Evolutionary conservation across 805 yeast species (phyloP).

Genomic region (Debaryomyces castellii): DNA sequence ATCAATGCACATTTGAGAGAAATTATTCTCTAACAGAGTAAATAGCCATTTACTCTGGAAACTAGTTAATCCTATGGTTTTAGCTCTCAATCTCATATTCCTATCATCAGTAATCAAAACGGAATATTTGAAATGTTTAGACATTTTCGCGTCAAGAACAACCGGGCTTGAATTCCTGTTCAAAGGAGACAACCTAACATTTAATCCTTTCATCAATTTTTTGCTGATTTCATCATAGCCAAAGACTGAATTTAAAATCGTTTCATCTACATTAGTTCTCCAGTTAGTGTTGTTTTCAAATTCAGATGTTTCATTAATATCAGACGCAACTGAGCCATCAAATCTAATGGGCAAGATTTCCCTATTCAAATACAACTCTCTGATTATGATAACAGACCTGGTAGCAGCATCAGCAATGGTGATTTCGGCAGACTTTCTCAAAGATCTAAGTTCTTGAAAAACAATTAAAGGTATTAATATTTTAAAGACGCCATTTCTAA

Average conservation of each 20-base stretch:
- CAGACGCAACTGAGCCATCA: constrained; percentile 67
- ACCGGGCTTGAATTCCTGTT: constrained; percentile 5
- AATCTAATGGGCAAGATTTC: constrained; percentile 61
- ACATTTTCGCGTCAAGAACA: constrained; percentile 32
- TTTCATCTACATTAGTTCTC: constrained; percentile 72
- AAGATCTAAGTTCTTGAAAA: constrained; percentile 72
- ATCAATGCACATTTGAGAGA: constrained; percentile 54
- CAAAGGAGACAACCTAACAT: constrained; percentile 16
- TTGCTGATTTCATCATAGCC: constrained; percentile 42
- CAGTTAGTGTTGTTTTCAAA: constrained; percentile 72
- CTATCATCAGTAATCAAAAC: constrained; percentile 72
- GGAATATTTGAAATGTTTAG: constrained; percentile 52
- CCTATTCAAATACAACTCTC: constrained; percentile 61
- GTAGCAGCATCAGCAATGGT: constrained; percentile 80
- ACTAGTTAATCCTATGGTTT: constrained; percentile 52
- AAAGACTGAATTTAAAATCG: constrained; percentile 53
- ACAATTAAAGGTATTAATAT: constrained; percentile 71
- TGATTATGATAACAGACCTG: constrained; percentile 69
- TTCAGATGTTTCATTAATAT: constrained; percentile 69
- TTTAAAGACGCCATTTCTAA: constrained; percentile 57
- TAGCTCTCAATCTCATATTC: constrained; percentile 67
- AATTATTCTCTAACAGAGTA: constrained; percentile 45
- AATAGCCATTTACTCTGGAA: constrained; percentile 64
- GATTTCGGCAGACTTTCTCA: constrained; percentile 69
- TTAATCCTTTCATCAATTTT: constrained; percentile 41